Conservation (phyloP, 2,329 filamentous ascomycete genomes). For the Botryotinia globosa region DNA sequence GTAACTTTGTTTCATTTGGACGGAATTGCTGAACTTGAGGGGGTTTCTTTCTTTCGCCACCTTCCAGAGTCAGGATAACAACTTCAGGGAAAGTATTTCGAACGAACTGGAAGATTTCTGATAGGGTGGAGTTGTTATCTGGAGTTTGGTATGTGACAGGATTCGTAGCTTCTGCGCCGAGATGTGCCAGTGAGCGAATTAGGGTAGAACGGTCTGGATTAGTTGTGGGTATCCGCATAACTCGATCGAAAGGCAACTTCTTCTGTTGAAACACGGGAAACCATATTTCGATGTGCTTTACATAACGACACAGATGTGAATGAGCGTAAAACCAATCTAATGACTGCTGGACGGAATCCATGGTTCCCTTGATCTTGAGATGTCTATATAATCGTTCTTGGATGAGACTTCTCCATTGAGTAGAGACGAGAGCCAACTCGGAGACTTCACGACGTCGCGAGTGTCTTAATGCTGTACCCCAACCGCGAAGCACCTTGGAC, state of each 20-base stretch:
- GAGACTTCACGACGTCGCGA: constrained; percentile 66
- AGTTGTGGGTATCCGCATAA: constrained; percentile 31
- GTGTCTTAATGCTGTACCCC: constrained; percentile 64
- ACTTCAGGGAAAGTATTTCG: constrained; percentile 54
- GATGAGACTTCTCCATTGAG: constrained; percentile 63
- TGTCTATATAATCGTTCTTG: constrained; percentile 72
- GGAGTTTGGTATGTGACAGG: constrained; percentile 58
- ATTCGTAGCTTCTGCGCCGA: constrained; percentile 43
- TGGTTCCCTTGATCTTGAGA: constrained; percentile 71
- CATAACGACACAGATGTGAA: constrained; percentile 58
- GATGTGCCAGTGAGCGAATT: constrained; percentile 38
- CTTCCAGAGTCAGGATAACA: constrained; percentile 68
- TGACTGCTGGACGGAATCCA: constrained; percentile 58
- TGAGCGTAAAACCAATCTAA: constrained; percentile 58
- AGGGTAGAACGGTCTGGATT: constrained; percentile 32
- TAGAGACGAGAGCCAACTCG: constrained; percentile 60
- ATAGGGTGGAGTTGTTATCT: constrained; percentile 65
- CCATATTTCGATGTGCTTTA: constrained; percentile 74
- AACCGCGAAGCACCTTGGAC: constrained; percentile 52
- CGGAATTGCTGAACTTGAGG: constrained; percentile 61
- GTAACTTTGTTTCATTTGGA: constrained; percentile 19
- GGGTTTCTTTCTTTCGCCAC: constrained; percentile 73
- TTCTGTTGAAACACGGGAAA: constrained; percentile 63
- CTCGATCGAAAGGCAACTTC: constrained; percentile 32
- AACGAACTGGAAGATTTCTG: constrained; percentile 67